Evolutionary conservation across 306 rosid species (phyloP).

Genomic region (Notholithocarpus densiflorus): DNA sequence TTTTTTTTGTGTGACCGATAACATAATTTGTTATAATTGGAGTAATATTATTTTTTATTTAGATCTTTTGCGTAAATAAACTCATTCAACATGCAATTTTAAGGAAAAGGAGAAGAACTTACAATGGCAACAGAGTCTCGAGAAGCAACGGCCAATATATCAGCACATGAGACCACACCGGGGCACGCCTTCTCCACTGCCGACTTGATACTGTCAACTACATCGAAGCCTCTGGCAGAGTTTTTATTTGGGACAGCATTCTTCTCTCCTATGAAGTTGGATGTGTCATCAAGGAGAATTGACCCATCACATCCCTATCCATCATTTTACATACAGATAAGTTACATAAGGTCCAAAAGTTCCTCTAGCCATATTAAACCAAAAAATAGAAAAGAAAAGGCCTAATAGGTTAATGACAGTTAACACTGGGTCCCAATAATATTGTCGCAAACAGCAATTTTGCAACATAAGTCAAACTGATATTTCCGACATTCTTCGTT

Average conservation of each 20-base stretch:
- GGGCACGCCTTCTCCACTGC: constrained; percentile 73
- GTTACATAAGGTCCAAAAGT: too few species aligned
- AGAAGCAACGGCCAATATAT: constrained; percentile 62
- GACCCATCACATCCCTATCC: constrained; percentile 92
- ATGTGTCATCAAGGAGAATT: constrained; percentile 70
- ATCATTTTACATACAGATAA: background rate
- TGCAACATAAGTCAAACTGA: too few species aligned
- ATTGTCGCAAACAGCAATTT: too few species aligned
- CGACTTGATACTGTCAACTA: constrained; percentile 66
- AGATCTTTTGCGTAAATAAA: too few species aligned
- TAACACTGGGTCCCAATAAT: too few species aligned
- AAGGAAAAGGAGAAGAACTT: background rate
- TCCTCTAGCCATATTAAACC: background rate
- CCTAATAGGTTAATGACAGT: too few species aligned
- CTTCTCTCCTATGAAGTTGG: constrained; percentile 74
- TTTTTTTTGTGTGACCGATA: too few species aligned
- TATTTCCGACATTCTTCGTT: too few species aligned
- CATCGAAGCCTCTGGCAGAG: constrained; percentile 77
- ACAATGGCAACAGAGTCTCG: constrained; percentile 70
- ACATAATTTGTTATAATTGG: too few species aligned
- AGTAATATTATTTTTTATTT: too few species aligned
- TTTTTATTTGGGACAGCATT: constrained; percentile 60
- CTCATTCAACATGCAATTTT: background rate
- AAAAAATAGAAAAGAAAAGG: too few species aligned
- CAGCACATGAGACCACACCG: constrained; percentile 78